phyloP scores from a whole-genome alignment of 2,329 filamentous ascomycete species.

The Colletotrichum sp. region DNA sequence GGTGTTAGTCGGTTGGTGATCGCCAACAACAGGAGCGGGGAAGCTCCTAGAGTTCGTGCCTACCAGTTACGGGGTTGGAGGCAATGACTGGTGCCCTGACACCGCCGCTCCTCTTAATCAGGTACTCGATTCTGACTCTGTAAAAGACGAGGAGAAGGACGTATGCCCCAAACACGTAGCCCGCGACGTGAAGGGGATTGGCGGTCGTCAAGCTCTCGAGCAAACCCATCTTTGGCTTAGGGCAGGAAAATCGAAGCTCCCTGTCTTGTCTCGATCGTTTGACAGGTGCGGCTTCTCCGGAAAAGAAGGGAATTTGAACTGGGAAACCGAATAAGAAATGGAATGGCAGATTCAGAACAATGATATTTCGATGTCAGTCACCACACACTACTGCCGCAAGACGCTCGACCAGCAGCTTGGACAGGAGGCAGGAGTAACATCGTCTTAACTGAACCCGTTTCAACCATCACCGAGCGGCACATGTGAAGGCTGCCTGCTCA shows the following conservation, averaged over 20 bases:
- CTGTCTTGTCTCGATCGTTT: not conserved
- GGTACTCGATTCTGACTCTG: not conserved
- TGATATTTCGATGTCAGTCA: not conserved
- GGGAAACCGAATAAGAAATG: not conserved
- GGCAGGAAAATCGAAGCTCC: not conserved
- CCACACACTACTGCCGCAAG: not conserved
- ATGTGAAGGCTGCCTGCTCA: conserved; percentile 8
- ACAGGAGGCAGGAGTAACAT: conserved; percentile 3
- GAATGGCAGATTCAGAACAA: not conserved
- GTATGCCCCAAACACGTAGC: not conserved
- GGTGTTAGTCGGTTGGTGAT: not conserved
- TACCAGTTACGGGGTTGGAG: conserved; percentile 22
- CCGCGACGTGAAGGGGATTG: conserved; percentile 7
- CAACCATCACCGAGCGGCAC: conserved; percentile 14
- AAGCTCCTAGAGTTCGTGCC: not conserved
- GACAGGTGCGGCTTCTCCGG: not conserved
- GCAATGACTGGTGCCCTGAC: conserved; percentile 20
- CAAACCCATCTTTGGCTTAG: conserved; percentile 2
- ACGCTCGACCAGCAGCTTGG: not conserved
- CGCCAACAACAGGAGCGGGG: not conserved
- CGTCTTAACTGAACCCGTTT: conserved; percentile 16
- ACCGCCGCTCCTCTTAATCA: conserved; percentile 7
- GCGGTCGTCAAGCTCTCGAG: not conserved
- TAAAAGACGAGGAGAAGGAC: conserved; percentile 7
- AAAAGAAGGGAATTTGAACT: not conserved